Evolutionary conservation across 768 basidiomycete species (phyloP), one percentile per base, ranked within the genome.

Genomic region (Suillus paluster): DNA sequence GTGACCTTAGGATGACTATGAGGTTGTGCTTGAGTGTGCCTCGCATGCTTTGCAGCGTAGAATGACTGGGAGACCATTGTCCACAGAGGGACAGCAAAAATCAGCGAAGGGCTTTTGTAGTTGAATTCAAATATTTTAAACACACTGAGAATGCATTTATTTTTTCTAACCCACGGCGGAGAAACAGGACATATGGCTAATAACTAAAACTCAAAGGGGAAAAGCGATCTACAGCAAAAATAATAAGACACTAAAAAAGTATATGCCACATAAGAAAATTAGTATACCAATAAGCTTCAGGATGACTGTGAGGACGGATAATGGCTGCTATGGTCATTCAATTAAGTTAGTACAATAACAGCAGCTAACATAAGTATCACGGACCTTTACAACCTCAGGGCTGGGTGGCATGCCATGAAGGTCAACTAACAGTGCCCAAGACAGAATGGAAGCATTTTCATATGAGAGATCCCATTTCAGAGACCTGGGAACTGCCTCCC

Each of bases 391-490:
- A 38, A 38, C 36, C 10, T 38, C 36, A 57, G 46, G 14, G 57
- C 17, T 49, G 5, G 33, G 21, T 3, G 15, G 12, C 21, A 3
- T 62, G 34, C 55, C 46, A 15, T 62, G 50, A 8, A 59, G 19
- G 33, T 63, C 62, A 23, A 8, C 36, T 3, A 12, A 2, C 50
- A 63, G 58, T 5, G 50, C 62, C n/a, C 25, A 2, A n/a, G 58
- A 41, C 5, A 63, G 41, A 46, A 58, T 63, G 5, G 34, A 23
- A 9, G 57, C 66, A 19, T 63, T 55, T 42, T 67, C 57, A 11
- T 58, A 63, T 33, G 62, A 14, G 30, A 63, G 36, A 41, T 63
- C 59, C 61, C 64, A 67, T 36, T 56, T 54, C 11, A 42, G 39
- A 23, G 27, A 42, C 23, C 39, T 9, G 11, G 64, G 53, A 7